Evolutionary conservation across 2,329 filamentous ascomycete species (phyloP).

Genomic region (Myriosclerotinia duriaeana): DNA sequence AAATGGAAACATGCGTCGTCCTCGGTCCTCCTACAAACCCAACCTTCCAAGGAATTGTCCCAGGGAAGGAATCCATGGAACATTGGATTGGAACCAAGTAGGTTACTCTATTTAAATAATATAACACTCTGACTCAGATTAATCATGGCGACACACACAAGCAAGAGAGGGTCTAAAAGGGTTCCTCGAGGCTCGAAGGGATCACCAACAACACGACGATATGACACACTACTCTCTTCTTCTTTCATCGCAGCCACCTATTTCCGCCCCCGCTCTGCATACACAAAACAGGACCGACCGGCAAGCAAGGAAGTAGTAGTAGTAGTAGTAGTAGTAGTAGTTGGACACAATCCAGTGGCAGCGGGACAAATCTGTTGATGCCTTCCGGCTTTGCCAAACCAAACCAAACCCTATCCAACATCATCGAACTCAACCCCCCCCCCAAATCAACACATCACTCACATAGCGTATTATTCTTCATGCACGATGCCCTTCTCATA

Average conservation of each 20-base stretch:
- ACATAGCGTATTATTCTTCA: slow-evolving; percentile 24
- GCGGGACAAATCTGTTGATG: slow-evolving; percentile 24
- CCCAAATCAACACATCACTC: slow-evolving; percentile 23
- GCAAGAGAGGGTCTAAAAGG: slow-evolving; percentile 3
- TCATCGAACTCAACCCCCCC: slow-evolving; percentile 5
- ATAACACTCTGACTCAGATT: slow-evolving; percentile 23
- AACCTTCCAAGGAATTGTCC: slow-evolving; percentile 6
- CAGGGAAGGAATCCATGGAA: slow-evolving; percentile 15
- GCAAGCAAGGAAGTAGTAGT: slow-evolving; percentile 11
- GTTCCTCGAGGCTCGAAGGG: not conserved
- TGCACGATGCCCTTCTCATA: slow-evolving; percentile 27
- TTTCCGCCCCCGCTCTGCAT: slow-evolving; percentile 26
- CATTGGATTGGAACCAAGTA: not conserved
- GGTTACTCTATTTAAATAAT: slow-evolving; percentile 15
- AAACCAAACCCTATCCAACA: slow-evolving; percentile 21
- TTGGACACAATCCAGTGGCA: slow-evolving; percentile 26
- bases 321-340: too few species aligned
- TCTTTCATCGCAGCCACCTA: slow-evolving; percentile 22
- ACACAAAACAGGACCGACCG: slow-evolving; percentile 28
- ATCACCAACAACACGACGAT: slow-evolving; percentile 11
- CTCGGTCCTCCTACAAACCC: slow-evolving; percentile 18
- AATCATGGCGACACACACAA: slow-evolving; percentile 10
- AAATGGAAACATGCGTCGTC: slow-evolving; percentile 20
- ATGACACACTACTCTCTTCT: slow-evolving; percentile 17
- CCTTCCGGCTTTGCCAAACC: slow-evolving; percentile 25